Conservation (phyloP, 192 early-diverging fungal genomes). For the Phlyctochytrium bullatum region DNA sequence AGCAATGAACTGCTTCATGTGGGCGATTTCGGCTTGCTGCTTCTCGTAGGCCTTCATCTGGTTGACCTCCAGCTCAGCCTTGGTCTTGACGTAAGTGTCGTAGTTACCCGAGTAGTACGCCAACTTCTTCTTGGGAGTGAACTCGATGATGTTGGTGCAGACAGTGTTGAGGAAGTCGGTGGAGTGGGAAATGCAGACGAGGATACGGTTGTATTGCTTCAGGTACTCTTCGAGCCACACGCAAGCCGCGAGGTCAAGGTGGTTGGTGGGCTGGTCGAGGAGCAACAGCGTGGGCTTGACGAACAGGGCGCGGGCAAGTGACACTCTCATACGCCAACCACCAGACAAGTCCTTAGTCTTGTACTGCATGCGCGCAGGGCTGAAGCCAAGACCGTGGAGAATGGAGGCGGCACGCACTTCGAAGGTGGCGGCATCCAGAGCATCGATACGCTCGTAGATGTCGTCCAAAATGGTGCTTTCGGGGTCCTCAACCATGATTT, state of each 20-base stretch:
- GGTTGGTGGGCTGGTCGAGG: constrained; percentile 71
- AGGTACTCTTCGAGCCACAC: constrained; percentile 84
- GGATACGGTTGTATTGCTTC: constrained; percentile 75
- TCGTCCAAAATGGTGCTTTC: constrained; percentile 89
- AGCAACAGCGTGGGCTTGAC: constrained; percentile 76
- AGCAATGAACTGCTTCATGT: constrained; percentile 99
- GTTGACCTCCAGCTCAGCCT: constrained; percentile 93
- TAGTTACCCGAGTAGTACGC: constrained; percentile 97
- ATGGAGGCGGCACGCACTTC: constrained; percentile 88
- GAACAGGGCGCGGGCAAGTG: constrained; percentile 94
- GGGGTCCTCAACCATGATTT: constrained; percentile 76
- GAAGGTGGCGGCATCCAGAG: constrained; percentile 90
- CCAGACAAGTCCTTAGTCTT: constrained; percentile 96
- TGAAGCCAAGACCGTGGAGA: constrained; percentile 93
- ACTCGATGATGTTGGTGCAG: constrained; percentile 94
- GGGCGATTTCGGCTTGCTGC: constrained; percentile 98
- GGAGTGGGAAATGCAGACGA: constrained; percentile 89
- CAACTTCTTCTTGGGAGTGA: constrained; percentile 86
- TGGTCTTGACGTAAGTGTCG: constrained; percentile 93
- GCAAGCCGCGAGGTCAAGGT: constrained; percentile 89
- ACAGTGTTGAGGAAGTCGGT: constrained; percentile 94
- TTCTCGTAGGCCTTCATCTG: constrained; percentile 99
- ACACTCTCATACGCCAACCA: constrained; percentile 99
- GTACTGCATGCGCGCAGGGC: constrained; percentile 80
- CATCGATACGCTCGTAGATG: constrained; percentile 95